These are phyloP conservation scores for Russula emetica DNA, from an alignment of 768 basidiomycete species.

Conservation along the genomic window DNA sequence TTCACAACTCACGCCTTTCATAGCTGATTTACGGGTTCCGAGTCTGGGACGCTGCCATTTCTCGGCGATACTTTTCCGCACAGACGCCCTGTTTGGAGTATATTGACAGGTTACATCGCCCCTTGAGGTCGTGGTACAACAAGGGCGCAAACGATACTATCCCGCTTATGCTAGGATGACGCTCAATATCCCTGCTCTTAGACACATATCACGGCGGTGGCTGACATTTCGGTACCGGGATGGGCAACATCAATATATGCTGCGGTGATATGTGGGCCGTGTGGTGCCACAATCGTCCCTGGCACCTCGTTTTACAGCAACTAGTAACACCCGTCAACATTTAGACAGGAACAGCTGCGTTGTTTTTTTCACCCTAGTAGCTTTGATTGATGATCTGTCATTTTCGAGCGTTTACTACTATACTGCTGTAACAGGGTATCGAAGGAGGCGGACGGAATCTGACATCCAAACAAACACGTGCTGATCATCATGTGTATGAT, in stretches of 20 bases:
- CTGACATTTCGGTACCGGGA: not conserved
- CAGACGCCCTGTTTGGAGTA: not conserved
- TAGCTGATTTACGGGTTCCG: not conserved
- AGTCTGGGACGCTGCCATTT: not conserved
- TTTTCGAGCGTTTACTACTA: not conserved
- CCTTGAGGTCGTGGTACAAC: not conserved
- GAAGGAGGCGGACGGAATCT: not conserved
- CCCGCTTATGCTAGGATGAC: not conserved
- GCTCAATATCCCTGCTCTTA: slow-evolving; percentile 2
- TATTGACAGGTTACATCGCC: not conserved
- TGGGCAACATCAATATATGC: not conserved
- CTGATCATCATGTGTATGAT: not conserved
- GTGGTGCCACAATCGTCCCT: not conserved
- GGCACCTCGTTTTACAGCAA: not conserved
- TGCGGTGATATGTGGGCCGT: slow-evolving; percentile 1
- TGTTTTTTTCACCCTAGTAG: not conserved
- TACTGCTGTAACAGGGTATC: not conserved
- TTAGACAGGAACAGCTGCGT: not conserved
- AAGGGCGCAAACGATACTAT: not conserved
- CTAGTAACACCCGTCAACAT: not conserved
- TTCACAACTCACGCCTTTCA: not conserved
- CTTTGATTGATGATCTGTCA: not conserved
- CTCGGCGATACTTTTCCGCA: not conserved
- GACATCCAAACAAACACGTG: not conserved
- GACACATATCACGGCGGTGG: not conserved